A percentile compares a stretch with the other conserved stretches of the same genome.
Conservation (phyloP, 352 stramenopile genomes). For the Phytophthora cryptogea region DNA sequence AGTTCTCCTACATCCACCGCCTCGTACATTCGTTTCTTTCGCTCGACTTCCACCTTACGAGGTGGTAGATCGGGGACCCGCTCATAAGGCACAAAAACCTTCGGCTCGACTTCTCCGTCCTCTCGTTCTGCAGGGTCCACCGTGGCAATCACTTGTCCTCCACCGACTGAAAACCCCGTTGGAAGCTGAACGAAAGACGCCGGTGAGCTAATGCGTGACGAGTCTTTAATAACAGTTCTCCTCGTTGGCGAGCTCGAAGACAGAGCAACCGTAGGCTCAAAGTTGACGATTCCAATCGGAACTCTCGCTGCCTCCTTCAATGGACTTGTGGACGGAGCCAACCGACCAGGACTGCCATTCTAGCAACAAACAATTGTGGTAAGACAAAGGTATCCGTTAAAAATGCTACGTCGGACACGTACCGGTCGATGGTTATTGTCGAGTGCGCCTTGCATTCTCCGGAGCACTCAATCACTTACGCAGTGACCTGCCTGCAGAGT, state of each 20-base stretch:
- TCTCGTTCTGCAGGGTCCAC: constrained; percentile 50
- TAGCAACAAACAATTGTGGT: constrained; percentile 3
- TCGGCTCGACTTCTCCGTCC: constrained; percentile 69
- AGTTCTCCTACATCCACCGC: constrained; percentile 48
- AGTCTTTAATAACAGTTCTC: constrained; percentile 38
- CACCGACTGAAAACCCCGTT: constrained; percentile 52
- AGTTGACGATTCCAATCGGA: constrained; percentile 57
- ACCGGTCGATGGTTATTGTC: constrained; percentile 15
- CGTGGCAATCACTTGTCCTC: constrained; percentile 40
- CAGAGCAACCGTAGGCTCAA: constrained; percentile 47
- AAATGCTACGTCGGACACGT: constrained; percentile 5
- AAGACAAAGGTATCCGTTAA: neutral
- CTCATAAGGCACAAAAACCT: constrained; percentile 75
- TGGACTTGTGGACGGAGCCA: constrained; percentile 68
- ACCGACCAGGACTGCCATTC: constrained; percentile 25
- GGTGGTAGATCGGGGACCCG: constrained; percentile 55
- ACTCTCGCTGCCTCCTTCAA: constrained; percentile 42
- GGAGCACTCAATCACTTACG: neutral
- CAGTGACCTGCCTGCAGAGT: neutral
- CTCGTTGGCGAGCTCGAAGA: constrained; percentile 33
- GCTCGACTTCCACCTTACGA: constrained; percentile 71
- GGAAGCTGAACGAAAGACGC: constrained; percentile 43
- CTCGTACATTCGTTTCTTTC: constrained; percentile 66
- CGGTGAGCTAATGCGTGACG: constrained; percentile 45
- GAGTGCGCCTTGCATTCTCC: constrained; percentile 2